Percentiles rank a stretch among this genome's conserved stretches.
Conservation (phyloP, 768 basidiomycete genomes). For the Podaxis carcinomalis region DNA sequence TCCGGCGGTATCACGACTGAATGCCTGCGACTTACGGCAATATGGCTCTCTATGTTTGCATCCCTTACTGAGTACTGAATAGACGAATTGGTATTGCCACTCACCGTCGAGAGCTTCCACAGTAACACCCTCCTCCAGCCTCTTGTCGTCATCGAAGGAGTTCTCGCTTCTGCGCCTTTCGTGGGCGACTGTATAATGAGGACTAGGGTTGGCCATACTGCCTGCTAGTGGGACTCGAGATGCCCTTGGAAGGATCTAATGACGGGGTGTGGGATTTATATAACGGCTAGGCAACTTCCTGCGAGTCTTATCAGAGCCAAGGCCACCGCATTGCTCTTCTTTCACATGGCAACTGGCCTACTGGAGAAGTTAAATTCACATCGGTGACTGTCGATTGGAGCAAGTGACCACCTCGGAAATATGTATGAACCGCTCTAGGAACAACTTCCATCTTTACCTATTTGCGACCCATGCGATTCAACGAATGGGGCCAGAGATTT, state of each 20-base stretch:
- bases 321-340: background rate
- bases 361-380: background rate
- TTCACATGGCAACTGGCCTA: conserved; percentile 2
- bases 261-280: background rate
- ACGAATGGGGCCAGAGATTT: background rate
- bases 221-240: background rate
- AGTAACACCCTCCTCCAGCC: conserved; percentile 5
- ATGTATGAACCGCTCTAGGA: background rate
- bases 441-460: background rate
- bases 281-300: background rate
- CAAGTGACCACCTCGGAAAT: conserved; percentile 3
- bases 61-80: background rate
- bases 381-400: background rate
- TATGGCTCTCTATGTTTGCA: conserved; percentile 20
- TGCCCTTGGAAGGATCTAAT: conserved; percentile 1
- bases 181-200: conserved; percentile 3
- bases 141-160: background rate
- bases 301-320: background rate
- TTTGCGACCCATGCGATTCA: background rate
- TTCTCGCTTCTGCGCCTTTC: background rate
- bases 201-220: conserved; percentile 1
- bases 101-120: conserved; percentile 5
- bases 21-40: conserved; percentile 21
- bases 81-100: background rate
- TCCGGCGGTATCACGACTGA: background rate